These are phyloP conservation scores for Fusarium sp. DNA, from an alignment of 2,329 filamentous ascomycete species.

Conservation along the genomic window DNA sequence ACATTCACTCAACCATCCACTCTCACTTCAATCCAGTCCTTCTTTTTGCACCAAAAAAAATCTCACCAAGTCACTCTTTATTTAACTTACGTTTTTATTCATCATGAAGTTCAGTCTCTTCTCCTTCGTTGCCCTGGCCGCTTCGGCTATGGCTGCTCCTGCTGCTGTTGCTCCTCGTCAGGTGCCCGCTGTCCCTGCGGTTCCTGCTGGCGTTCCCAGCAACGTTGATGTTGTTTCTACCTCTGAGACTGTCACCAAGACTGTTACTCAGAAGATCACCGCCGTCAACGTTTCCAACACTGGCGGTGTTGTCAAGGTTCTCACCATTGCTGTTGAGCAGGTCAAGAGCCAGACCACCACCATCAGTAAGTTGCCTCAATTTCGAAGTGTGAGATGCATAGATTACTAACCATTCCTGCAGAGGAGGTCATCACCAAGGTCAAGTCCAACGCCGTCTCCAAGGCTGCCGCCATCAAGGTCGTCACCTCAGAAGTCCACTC, in stretches of 20 bases:
- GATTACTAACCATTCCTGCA: background rate
- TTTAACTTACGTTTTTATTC: background rate
- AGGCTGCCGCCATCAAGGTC: slow-evolving; percentile 12
- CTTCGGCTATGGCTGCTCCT: slow-evolving; percentile 19
- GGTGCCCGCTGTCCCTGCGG: background rate
- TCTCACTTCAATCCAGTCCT: slow-evolving; percentile 17
- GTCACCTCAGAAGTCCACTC: slow-evolving; percentile 4
- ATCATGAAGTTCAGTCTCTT: slow-evolving; percentile 32
- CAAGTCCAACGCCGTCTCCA: slow-evolving; percentile 18
- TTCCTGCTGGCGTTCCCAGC: background rate
- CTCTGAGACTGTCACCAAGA: slow-evolving; percentile 26
- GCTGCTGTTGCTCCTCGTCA: background rate
- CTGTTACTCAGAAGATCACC: slow-evolving; percentile 27
- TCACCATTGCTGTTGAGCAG: slow-evolving; percentile 23
- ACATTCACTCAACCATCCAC: background rate
- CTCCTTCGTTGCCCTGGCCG: slow-evolving; percentile 19
- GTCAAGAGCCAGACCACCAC: slow-evolving; percentile 14
- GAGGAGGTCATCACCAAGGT: slow-evolving; percentile 17
- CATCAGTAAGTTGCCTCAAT: background rate
- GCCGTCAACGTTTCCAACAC: slow-evolving; percentile 11
- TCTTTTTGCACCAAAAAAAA: slow-evolving; percentile 11
- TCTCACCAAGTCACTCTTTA: slow-evolving; percentile 33
- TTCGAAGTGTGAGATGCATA: rapidly evolving
- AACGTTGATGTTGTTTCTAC: background rate
- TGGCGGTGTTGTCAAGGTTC: slow-evolving; percentile 24